A percentile compares a stretch with the other conserved stretches of the same genome.
These are phyloP conservation scores for Byssothecium circinans DNA, from an alignment of 2,329 filamentous ascomycete species.

Conservation along the genomic window DNA sequence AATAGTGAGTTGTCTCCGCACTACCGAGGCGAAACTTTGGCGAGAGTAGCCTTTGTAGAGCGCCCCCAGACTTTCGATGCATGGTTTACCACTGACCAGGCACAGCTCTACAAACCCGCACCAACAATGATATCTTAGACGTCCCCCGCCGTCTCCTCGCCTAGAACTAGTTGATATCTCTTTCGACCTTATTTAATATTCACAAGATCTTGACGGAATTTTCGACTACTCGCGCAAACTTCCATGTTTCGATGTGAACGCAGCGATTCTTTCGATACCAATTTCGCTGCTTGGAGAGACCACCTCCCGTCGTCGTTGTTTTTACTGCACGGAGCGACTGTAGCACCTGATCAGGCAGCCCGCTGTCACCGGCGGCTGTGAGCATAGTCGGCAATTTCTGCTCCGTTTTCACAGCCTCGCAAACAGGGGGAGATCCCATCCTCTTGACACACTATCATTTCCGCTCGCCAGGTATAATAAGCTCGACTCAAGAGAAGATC, in stretches of 20 bases:
- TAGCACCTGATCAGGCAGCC: background rate
- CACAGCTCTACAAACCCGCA: background rate
- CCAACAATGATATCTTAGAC: background rate
- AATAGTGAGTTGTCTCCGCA: background rate
- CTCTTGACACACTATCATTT: background rate
- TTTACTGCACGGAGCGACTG: conserved; percentile 1
- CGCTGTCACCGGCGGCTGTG: conserved; percentile 2
- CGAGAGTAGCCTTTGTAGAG: no score
- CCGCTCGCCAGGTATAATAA: background rate
- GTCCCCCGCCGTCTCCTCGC: background rate
- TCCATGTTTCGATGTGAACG: background rate
- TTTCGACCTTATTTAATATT: background rate
- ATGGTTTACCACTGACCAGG: background rate
- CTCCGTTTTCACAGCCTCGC: background rate
- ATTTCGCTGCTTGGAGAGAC: background rate
- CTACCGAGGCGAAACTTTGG: background rate
- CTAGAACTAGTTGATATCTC: background rate
- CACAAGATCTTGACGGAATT: background rate
- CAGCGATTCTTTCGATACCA: background rate
- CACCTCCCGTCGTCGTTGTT: background rate
- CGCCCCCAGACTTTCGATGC: no score
- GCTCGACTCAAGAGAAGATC: background rate
- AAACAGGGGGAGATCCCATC: background rate
- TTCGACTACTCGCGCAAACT: background rate
- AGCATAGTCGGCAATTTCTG: background rate